These are phyloP conservation scores for Acanthamoeba quina DNA, from an alignment of 208 protist species.

Conservation along the genomic window DNA sequence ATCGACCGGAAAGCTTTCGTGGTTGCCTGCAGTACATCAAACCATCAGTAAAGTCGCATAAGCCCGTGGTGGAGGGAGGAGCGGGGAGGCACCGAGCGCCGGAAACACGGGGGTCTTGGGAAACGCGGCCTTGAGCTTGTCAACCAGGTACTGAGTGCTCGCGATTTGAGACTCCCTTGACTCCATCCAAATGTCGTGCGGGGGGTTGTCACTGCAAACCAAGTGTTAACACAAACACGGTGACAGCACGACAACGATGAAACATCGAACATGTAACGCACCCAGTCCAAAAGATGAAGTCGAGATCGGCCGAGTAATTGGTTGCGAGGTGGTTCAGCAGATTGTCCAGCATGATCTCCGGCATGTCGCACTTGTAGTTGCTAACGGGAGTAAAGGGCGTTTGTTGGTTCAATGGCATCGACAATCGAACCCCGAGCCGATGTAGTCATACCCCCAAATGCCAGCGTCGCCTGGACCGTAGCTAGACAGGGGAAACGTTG, in stretches of 20 bases:
- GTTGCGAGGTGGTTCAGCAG: background rate
- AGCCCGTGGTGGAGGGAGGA: background rate
- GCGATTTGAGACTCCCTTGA: background rate
- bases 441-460: slow-evolving; percentile 9
- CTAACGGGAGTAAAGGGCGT: background rate
- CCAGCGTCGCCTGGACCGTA: slow-evolving; percentile 23
- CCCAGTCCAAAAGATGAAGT: slow-evolving; percentile 69
- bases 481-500: background rate
- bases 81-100: background rate
- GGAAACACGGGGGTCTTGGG: slow-evolving; percentile 51
- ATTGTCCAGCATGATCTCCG: slow-evolving; percentile 22
- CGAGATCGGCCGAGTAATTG: slow-evolving; percentile 32
- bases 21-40: background rate
- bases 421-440: background rate
- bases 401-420: background rate
- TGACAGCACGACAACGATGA: background rate
- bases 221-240: background rate
- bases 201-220: slow-evolving; percentile 16
- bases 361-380: slow-evolving; percentile 56
- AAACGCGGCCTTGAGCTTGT: background rate
- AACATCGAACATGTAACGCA: background rate
- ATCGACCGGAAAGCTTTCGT: slow-evolving; percentile 39
- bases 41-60: too few species aligned
- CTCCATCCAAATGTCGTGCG: slow-evolving; percentile 62
- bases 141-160: slow-evolving; percentile 1